These are phyloP conservation scores for Xerophyta viscosa DNA, from an alignment of 106 monocot genomes.

Conservation along the genomic window DNA sequence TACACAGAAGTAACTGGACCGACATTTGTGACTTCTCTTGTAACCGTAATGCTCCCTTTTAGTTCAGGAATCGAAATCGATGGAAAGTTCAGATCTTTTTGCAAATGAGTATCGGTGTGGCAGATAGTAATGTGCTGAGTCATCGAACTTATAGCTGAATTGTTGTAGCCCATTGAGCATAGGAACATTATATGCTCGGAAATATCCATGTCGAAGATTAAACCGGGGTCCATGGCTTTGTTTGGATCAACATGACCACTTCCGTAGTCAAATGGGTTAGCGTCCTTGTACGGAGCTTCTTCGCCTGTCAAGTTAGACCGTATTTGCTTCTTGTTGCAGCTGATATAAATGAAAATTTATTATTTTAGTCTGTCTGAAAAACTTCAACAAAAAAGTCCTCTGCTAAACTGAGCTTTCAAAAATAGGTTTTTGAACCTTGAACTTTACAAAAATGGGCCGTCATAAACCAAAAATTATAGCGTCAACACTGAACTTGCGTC, in stretches of 20 bases:
- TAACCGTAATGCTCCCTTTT: conserved; percentile 20
- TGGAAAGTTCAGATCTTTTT: conserved; percentile 53
- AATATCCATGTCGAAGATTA: conserved; percentile 39
- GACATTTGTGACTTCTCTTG: conserved; percentile 60
- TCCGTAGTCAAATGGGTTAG: conserved; percentile 62
- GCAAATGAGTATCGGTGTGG: neutral
- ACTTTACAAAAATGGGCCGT: too few relatives aligned
- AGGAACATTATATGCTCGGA: conserved; percentile 42
- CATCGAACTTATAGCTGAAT: conserved; percentile 40
- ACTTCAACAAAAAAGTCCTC: neutral
- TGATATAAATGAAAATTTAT: conserved; percentile 8
- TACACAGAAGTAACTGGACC: conserved; percentile 32
- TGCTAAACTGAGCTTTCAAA: neutral
- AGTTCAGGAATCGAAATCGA: conserved; percentile 56
- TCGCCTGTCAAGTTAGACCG: conserved; percentile 34
- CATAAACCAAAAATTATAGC: too few relatives aligned
- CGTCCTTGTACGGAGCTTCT: conserved; percentile 45
- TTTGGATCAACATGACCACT: conserved; percentile 58
- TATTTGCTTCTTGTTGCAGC: conserved; percentile 27
- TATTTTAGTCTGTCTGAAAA: too few relatives aligned
- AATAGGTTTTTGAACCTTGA: too few relatives aligned
- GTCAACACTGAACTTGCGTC: too few relatives aligned
- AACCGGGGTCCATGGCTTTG: conserved; percentile 56
- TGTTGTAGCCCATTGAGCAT: conserved; percentile 64
- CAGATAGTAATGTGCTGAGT: conserved; percentile 22